Percentiles rank a stretch among this genome's conserved stretches.
Evolutionary conservation across 305 asterid genomes (phyloP).

Genomic region (Stenogyne calaminthoides): DNA sequence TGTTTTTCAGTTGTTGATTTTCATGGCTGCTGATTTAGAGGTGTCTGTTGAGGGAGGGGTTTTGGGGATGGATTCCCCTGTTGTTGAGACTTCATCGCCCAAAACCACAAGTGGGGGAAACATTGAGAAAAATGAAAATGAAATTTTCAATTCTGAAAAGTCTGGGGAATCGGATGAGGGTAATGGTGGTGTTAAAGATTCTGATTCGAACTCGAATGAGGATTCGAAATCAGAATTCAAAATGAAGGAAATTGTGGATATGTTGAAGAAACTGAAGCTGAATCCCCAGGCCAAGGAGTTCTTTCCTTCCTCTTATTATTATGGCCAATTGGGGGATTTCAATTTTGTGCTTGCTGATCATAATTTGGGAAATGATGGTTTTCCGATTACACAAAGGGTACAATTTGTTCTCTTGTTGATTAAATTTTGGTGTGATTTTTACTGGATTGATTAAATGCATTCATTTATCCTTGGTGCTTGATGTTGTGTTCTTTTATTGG

Average conservation of each 20-base stretch:
- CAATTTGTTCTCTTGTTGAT: constrained; percentile 20
- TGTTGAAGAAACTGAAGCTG: constrained; percentile 72
- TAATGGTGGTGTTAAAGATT: constrained; percentile 53
- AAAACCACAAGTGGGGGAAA: constrained; percentile 33
- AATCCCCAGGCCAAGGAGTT: constrained; percentile 94
- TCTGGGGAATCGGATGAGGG: constrained; percentile 38
- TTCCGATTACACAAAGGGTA: constrained; percentile 68
- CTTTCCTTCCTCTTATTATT: constrained; percentile 69
- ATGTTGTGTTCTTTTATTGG: constrained; percentile 10
- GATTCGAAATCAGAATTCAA: constrained; percentile 64
- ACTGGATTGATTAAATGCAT: constrained; percentile 15
- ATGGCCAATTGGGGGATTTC: constrained; percentile 55
- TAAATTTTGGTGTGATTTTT: constrained; percentile 17
- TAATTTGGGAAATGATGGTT: constrained; percentile 57
- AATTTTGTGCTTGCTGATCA: constrained; percentile 49
- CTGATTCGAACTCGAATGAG: constrained; percentile 40
- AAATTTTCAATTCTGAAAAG: constrained; percentile 42
- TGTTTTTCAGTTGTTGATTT: constrained; percentile 44
- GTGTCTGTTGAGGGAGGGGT: constrained; percentile 68
- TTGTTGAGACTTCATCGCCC: constrained; percentile 52
- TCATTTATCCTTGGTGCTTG: constrained; percentile 21
- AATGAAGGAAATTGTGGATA: constrained; percentile 69
- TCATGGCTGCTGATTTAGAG: constrained; percentile 90
- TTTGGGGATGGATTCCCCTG: constrained; percentile 51
- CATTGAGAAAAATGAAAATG: constrained; percentile 34